phyloP scores from a whole-genome alignment of 2,329 filamentous ascomycete genomes.

The Leptographium galeiforme region DNA sequence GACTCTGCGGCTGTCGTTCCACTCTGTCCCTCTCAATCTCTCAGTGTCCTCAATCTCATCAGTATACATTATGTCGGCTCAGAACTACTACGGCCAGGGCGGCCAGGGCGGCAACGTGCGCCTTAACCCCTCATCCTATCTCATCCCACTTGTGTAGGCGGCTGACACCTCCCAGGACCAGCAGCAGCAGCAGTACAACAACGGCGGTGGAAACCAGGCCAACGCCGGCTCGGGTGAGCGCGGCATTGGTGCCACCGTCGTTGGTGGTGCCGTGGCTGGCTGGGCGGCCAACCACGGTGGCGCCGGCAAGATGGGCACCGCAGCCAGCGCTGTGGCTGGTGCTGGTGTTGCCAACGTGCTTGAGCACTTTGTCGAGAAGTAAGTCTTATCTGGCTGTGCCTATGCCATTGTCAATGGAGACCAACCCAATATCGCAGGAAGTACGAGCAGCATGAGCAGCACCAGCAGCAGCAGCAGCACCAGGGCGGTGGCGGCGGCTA shows the following conservation, averaged over 20 bases:
- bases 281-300: slow-evolving; percentile 40
- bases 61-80: slow-evolving; percentile 11
- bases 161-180: background rate
- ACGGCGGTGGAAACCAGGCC: slow-evolving; percentile 14
- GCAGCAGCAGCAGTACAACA: slow-evolving; percentile 6
- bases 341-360: slow-evolving; percentile 41
- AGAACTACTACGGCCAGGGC: slow-evolving; percentile 13
- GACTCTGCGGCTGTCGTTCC: background rate
- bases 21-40: background rate
- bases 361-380: slow-evolving; percentile 21
- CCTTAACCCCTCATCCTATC: background rate
- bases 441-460: background rate
- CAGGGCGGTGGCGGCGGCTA: background rate
- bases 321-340: slow-evolving; percentile 36
- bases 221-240: slow-evolving; percentile 29
- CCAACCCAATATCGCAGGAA: background rate
- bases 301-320: slow-evolving; percentile 34
- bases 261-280: slow-evolving; percentile 40
- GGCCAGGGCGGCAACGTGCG: slow-evolving; percentile 8
- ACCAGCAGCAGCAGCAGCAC: background rate
- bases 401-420: background rate
- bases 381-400: background rate
- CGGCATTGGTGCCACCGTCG: slow-evolving; percentile 38
- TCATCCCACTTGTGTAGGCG: background rate
- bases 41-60: background rate